phyloP scores from a whole-genome alignment of 257 asterid genomes.

The Thymus quinquecostatus region DNA sequence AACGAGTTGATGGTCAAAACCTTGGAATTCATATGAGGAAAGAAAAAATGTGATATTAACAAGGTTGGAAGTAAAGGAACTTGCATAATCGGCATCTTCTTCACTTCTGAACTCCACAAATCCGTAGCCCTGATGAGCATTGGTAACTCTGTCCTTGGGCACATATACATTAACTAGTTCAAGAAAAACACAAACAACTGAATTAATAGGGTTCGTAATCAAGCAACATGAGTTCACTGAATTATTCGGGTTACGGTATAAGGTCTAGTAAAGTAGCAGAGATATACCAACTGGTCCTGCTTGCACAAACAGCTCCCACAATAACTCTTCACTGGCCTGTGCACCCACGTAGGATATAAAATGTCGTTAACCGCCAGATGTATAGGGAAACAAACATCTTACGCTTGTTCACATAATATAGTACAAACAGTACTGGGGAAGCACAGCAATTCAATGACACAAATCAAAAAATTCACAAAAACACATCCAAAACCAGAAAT shows the following conservation, averaged over 20 bases:
- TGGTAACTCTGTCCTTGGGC: constrained; percentile 95
- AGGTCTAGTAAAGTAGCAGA: neutral
- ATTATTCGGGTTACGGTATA: neutral
- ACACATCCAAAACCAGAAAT: no score
- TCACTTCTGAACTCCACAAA: constrained; percentile 96
- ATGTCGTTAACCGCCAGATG: constrained; percentile 2
- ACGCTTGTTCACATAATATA: neutral
- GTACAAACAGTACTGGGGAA: neutral
- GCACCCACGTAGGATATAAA: constrained; percentile 23
- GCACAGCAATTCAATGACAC: no score
- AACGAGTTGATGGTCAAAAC: constrained; percentile 28
- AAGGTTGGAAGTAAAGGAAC: constrained; percentile 23
- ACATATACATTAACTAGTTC: constrained; percentile 86
- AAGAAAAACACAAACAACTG: constrained; percentile 19
- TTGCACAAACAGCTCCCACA: constrained; percentile 96
- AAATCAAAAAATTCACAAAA: no score
- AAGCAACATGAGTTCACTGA: neutral
- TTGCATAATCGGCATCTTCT: constrained; percentile 97
- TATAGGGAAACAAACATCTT: neutral
- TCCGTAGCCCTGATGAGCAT: constrained; percentile 94
- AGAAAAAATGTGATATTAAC: neutral
- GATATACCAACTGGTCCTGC: constrained; percentile 95
- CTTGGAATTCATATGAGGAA: constrained; percentile 8
- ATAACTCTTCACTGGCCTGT: constrained; percentile 85
- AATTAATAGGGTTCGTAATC: neutral